Evolutionary conservation across 192 early-diverging fungal species (phyloP).

Genomic region (Rhizoclosmatium sp.): DNA sequence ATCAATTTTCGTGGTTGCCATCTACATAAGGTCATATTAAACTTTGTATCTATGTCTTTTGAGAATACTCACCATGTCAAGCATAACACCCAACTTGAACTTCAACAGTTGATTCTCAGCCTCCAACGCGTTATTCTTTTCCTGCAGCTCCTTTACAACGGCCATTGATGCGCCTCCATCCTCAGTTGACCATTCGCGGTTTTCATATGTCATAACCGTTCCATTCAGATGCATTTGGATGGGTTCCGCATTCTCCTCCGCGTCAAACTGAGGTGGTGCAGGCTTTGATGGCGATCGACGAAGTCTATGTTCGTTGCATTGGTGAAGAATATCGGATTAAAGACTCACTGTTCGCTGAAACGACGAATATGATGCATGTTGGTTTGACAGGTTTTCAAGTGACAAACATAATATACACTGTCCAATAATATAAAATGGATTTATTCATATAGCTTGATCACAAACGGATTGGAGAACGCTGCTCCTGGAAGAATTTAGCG

Average conservation of each 20-base stretch:
- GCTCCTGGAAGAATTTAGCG: slow-evolving; percentile 79
- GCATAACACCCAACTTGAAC: slow-evolving; percentile 45
- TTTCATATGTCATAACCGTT: slow-evolving; percentile 26
- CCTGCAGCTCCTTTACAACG: slow-evolving; percentile 37
- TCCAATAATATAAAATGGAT: not conserved
- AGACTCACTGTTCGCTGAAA: not conserved
- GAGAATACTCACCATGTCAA: slow-evolving; percentile 39
- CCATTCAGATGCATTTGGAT: slow-evolving; percentile 27
- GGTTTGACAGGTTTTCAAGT: not conserved
- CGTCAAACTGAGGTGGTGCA: slow-evolving; percentile 24
- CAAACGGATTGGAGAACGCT: slow-evolving; percentile 30
- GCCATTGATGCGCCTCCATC: not conserved
- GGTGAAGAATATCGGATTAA: too few relatives aligned
- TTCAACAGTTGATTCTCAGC: slow-evolving; percentile 50
- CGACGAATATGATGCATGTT: not conserved
- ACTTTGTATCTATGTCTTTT: not conserved
- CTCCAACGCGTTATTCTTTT: slow-evolving; percentile 45
- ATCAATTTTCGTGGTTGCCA: slow-evolving; percentile 29
- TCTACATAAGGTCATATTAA: not conserved
- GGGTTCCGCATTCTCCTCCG: slow-evolving; percentile 30
- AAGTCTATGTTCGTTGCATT: not conserved
- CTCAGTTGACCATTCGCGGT: slow-evolving; percentile 25
- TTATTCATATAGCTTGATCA: not conserved
- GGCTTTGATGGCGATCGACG: slow-evolving; percentile 29
- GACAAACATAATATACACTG: not conserved